Conservation (phyloP, 1,284 basidiomycete genomes). For the Fomitopsis palustris region DNA sequence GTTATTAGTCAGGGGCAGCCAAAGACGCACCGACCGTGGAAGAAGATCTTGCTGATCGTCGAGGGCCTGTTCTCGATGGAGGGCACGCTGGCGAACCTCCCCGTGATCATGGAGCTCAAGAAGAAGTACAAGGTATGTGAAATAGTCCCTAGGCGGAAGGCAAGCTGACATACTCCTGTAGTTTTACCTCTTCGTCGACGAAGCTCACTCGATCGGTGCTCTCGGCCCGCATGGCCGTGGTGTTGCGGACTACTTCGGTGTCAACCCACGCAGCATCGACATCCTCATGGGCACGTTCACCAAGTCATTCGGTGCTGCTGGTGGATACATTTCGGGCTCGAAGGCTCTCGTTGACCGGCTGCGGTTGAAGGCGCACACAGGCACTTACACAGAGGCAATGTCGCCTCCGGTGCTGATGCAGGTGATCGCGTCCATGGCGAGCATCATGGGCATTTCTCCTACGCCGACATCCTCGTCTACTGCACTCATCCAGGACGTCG, state of each 20-base stretch:
- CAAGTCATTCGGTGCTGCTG: conserved; percentile 97
- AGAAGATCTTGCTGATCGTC: conserved; percentile 94
- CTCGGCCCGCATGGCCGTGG: conserved; percentile 93
- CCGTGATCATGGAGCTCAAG: conserved; percentile 84
- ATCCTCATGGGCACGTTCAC: conserved; percentile 99
- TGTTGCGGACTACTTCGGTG: conserved; percentile 92
- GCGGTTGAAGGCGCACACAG: conserved; percentile 80
- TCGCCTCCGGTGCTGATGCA: conserved; percentile 90
- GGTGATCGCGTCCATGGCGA: conserved; percentile 89
- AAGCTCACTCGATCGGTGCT: conserved; percentile 97
- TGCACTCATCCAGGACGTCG: conserved; percentile 29
- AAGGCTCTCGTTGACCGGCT: conserved; percentile 82
- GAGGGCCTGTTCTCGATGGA: conserved; percentile 99
- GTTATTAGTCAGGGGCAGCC: conserved; percentile 97
- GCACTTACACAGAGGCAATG: conserved; percentile 90
- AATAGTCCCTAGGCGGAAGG: neutral
- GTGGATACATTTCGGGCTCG: conserved; percentile 90
- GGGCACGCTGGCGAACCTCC: conserved; percentile 88
- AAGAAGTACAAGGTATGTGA: conserved; percentile 86
- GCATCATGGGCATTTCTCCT: conserved; percentile 88
- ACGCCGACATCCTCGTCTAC: conserved; percentile 32
- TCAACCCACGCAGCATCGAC: conserved; percentile 82
- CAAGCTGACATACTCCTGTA: conserved; percentile 27
- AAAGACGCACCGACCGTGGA: conserved; percentile 97
- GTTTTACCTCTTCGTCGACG: conserved; percentile 97